These are phyloP conservation scores for Suhomyces bribrorum DNA, from an alignment of 1,139 yeast species.

Conservation along the genomic window DNA sequence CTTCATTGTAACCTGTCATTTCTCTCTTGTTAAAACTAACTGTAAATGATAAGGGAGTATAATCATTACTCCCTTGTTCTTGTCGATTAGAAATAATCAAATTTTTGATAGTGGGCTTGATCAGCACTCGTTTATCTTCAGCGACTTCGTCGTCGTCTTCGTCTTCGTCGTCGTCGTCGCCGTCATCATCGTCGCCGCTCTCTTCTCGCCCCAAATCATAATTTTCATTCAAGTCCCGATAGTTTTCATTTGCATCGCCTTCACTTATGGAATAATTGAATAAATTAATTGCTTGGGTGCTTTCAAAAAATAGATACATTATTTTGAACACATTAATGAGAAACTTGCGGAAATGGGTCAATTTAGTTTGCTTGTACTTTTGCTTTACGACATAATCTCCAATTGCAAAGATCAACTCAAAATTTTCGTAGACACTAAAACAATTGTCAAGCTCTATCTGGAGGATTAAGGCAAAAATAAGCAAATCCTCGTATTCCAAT, in stretches of 20 bases:
- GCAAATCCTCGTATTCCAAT: conserved; percentile 20
- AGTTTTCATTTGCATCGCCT: conserved; percentile 30
- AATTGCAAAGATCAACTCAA: conserved; percentile 44
- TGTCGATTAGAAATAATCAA: conserved; percentile 16
- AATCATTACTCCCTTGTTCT: conserved; percentile 7
- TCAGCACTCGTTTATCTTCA: conserved; percentile 11
- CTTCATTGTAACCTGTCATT: conserved; percentile 13
- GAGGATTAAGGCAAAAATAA: conserved; percentile 33
- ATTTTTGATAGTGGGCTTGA: conserved; percentile 22
- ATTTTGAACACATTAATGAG: conserved; percentile 32
- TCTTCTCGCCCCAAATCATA: conserved; percentile 28
- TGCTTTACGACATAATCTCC: conserved; percentile 38
- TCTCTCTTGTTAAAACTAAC: conserved; percentile 25
- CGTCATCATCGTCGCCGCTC: conserved; percentile 9
- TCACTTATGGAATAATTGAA: conserved; percentile 42
- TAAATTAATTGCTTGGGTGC: conserved; percentile 42
- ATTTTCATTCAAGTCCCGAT: conserved; percentile 38
- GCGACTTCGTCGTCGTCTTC: conserved; percentile 4
- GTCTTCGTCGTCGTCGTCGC: conserved; percentile 12
- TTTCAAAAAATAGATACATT: conserved; percentile 34
- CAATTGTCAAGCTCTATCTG: conserved; percentile 41
- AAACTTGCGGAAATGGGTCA: conserved; percentile 22
- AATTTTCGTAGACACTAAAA: conserved; percentile 46
- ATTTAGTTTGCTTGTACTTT: conserved; percentile 19
- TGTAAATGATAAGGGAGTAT: conserved; percentile 27